These are phyloP conservation scores for Hypoxylon lienhwacheense DNA, from an alignment of 495 filamentous ascomycete genomes.

Conservation along the genomic window DNA sequence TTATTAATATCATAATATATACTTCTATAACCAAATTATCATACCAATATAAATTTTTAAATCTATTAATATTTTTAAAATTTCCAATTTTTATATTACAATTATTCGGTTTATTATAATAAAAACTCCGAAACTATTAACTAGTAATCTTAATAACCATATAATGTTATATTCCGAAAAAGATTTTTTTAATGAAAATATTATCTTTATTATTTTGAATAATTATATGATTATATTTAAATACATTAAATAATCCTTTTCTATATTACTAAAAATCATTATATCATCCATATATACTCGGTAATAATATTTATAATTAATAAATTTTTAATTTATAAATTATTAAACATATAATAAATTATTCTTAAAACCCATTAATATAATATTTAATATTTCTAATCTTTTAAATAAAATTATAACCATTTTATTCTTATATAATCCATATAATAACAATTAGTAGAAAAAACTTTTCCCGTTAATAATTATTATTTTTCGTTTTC, in stretches of 20 bases:
- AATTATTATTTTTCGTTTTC: not conserved
- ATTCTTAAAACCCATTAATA: slow-evolving; percentile 12
- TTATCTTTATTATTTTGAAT: not conserved
- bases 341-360: not conserved
- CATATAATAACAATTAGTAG: not conserved
- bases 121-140: not conserved
- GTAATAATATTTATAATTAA: not conserved
- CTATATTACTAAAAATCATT: not conserved
- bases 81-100: not conserved
- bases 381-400: slow-evolving; percentile 5
- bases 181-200: not conserved
- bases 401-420: not conserved
- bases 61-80: not conserved
- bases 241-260: not conserved
- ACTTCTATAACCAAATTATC: not conserved
- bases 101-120: not conserved
- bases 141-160: not conserved
- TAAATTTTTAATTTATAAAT: slow-evolving; percentile 8
- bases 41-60: slow-evolving; percentile 3
- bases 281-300: slow-evolving; percentile 6
- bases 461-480: too few species aligned
- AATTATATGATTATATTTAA: not conserved
- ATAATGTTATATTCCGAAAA: not conserved
- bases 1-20: slow-evolving; percentile 1
- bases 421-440: not conserved